These are phyloP conservation scores for Trichocladium uniseriatum DNA, from an alignment of 495 filamentous ascomycete genomes.

Conservation along the genomic window DNA sequence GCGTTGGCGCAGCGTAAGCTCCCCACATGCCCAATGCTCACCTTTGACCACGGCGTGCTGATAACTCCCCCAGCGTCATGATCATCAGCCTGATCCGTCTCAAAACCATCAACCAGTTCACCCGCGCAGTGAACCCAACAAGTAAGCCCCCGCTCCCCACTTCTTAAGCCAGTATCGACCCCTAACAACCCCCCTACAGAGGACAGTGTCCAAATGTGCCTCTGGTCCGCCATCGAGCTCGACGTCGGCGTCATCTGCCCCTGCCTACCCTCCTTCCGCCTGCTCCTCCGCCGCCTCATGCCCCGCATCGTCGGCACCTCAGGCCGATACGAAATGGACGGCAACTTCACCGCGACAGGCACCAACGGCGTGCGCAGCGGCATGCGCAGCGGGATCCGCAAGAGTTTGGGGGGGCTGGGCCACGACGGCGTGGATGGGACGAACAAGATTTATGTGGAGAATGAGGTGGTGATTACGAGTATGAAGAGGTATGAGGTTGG, in stretches of 20 bases:
- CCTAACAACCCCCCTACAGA: conserved; percentile 10
- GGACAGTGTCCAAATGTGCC: conserved; percentile 20
- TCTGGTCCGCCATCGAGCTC: conserved; percentile 27
- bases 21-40: not conserved
- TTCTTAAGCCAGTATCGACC: not conserved
- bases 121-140: conserved; percentile 19
- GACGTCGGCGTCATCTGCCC: conserved; percentile 28
- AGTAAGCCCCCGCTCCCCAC: conserved; percentile 8
- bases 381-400: not conserved
- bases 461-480: not conserved
- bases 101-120: conserved; percentile 24
- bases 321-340: conserved; percentile 12
- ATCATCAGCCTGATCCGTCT: conserved; percentile 25
- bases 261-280: conserved; percentile 23
- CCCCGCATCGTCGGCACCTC: conserved; percentile 12
- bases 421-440: not conserved
- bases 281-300: conserved; percentile 17
- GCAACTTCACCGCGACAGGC: not conserved
- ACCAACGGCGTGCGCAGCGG: not conserved
- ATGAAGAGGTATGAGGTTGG: not conserved
- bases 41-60: not conserved
- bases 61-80: conserved; percentile 15
- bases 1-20: conserved; percentile 29
- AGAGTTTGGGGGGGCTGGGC: not conserved
- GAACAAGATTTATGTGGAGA: not conserved